phyloP scores from a whole-genome alignment of 2,329 filamentous ascomycete genomes.

The Colletotrichum horii region DNA sequence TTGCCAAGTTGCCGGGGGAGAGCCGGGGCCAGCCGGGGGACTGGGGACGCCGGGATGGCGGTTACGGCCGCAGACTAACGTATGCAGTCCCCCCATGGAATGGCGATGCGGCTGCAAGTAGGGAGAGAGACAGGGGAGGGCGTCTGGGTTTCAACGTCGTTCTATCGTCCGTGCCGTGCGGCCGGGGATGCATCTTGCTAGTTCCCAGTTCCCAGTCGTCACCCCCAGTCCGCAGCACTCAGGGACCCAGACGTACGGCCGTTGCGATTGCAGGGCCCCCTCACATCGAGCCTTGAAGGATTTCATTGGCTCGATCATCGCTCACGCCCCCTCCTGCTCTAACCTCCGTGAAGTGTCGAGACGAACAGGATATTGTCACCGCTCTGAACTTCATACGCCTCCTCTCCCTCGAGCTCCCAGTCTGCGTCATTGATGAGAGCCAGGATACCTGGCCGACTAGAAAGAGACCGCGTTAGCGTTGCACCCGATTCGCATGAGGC shows the following conservation, averaged over 20 bases:
- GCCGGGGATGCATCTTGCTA: slow-evolving; percentile 10
- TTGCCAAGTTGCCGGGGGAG: neutral
- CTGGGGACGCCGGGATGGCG: neutral
- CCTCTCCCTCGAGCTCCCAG: slow-evolving; percentile 97
- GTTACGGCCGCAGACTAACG: slow-evolving; percentile 16
- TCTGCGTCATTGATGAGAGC: slow-evolving; percentile 98
- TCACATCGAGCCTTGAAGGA: neutral
- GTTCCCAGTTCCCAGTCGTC: neutral
- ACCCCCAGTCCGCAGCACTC: neutral
- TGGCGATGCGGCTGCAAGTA: slow-evolving; percentile 7
- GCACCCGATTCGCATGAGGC: neutral
- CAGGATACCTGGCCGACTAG: slow-evolving; percentile 89
- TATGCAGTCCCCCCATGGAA: neutral
- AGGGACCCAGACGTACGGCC: slow-evolving; percentile 15
- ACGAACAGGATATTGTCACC: slow-evolving; percentile 94
- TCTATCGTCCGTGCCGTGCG: neutral
- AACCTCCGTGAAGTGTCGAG: slow-evolving; percentile 94
- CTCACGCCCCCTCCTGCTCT: slow-evolving; percentile 29
- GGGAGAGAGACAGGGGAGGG: neutral
- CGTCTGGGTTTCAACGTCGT: slow-evolving; percentile 19
- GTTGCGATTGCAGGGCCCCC: slow-evolving; percentile 8
- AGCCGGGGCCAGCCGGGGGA: neutral
- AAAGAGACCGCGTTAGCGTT: slow-evolving; percentile 17
- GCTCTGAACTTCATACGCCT: slow-evolving; percentile 81
- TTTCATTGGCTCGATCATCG: neutral